phyloP scores from a whole-genome alignment of 345 rosid species.

The Populus davidiana region DNA sequence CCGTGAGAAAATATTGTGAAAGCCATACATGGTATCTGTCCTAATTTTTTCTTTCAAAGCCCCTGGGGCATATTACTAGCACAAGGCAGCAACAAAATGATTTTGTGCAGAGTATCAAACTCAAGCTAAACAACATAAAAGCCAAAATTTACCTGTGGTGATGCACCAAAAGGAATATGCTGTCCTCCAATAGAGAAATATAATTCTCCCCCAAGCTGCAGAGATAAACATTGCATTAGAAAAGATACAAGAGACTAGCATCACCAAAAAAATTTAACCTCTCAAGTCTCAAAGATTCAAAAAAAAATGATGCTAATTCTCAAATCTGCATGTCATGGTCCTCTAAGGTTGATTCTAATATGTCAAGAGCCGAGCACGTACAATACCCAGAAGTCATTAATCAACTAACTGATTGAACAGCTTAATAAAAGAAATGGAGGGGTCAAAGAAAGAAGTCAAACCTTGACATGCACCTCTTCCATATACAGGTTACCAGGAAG shows the following conservation, averaged over 20 bases:
- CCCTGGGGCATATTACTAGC: too few species aligned
- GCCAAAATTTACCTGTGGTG: slow-evolving; percentile 72
- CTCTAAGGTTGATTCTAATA: background rate
- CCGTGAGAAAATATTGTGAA: background rate
- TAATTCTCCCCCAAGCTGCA: slow-evolving; percentile 84
- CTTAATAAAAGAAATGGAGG: background rate
- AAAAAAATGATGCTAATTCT: background rate
- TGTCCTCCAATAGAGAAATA: slow-evolving; percentile 82
- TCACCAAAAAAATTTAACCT: background rate
- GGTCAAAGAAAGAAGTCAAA: slow-evolving; percentile 28
- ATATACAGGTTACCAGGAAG: slow-evolving; percentile 77
- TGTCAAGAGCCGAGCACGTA: slow-evolving; percentile 10
- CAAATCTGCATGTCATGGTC: background rate
- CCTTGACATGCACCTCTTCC: slow-evolving; percentile 95
- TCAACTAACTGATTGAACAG: slow-evolving; percentile 5
- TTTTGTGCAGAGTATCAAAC: background rate
- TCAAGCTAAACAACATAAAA: slow-evolving; percentile 4
- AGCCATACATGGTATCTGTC: background rate
- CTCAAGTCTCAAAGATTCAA: background rate
- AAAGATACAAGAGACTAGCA: background rate
- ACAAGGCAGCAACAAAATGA: background rate
- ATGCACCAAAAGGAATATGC: slow-evolving; percentile 89
- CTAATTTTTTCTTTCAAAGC: too few species aligned
- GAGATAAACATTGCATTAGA: slow-evolving; percentile 4
- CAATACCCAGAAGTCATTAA: slow-evolving; percentile 5